These are phyloP conservation scores for Niebla homalea DNA, from an alignment of 495 filamentous ascomycete species.

Conservation along the genomic window DNA sequence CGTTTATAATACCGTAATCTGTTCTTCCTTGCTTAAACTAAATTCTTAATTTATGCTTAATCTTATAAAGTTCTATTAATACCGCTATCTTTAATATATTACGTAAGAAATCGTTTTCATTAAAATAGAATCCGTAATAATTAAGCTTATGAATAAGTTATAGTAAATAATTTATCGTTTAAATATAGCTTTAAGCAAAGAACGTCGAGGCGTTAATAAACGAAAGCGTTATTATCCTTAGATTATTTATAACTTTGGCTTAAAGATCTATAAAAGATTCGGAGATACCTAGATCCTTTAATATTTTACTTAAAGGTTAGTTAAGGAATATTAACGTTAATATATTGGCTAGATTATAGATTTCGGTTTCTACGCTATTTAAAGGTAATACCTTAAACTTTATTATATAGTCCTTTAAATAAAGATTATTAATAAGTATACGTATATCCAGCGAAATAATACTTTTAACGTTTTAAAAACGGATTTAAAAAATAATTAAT, in stretches of 20 bases:
- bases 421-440: constrained; percentile 39
- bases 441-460: constrained; percentile 54
- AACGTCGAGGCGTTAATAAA: constrained; percentile 49
- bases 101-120: constrained; percentile 49
- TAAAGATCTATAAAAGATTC: constrained; percentile 50
- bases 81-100: constrained; percentile 50
- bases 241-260: constrained; percentile 35
- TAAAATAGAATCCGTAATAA: constrained; percentile 44
- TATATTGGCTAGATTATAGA: constrained; percentile 52
- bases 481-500: constrained; percentile 58
- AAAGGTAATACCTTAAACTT: constrained; percentile 51
- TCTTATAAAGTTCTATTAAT: constrained; percentile 47
- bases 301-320: constrained; percentile 64
- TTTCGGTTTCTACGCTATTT: constrained; percentile 43
- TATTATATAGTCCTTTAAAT: constrained; percentile 56
- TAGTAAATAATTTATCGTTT: constrained; percentile 37
- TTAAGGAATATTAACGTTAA: constrained; percentile 60
- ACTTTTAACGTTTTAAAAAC: constrained; percentile 57
- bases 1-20: constrained; percentile 72
- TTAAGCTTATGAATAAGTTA: constrained; percentile 43
- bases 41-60: constrained; percentile 68
- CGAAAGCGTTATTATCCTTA: constrained; percentile 41
- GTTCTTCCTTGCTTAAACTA: constrained; percentile 51
- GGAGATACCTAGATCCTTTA: constrained; percentile 56
- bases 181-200: constrained; percentile 39